Conservation (phyloP, 2,329 filamentous ascomycete genomes). For the Aspergillus fumigatiaffinis region DNA sequence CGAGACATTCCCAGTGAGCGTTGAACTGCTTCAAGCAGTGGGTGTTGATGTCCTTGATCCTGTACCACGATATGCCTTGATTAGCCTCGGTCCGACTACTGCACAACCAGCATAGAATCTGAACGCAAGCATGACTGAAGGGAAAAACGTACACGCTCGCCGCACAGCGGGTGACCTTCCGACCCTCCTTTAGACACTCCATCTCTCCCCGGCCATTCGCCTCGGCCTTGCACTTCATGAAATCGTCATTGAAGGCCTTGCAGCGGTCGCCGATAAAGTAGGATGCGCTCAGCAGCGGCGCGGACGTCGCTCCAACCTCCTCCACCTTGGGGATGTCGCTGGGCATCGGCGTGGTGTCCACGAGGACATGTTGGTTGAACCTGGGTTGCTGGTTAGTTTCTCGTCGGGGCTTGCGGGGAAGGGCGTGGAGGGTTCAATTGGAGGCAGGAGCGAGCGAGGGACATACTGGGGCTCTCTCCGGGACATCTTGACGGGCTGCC, state of each 20-base stretch:
- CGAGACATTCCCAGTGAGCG: slow-evolving; percentile 90
- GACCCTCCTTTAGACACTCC: slow-evolving; percentile 92
- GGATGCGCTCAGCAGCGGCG: slow-evolving; percentile 82
- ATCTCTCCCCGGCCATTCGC: slow-evolving; percentile 85
- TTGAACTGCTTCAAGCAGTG: slow-evolving; percentile 89
- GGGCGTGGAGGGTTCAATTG: slow-evolving; percentile 15
- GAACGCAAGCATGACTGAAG: background rate
- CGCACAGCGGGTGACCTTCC: slow-evolving; percentile 94
- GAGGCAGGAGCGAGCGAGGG: background rate
- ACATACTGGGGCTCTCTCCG: slow-evolving; percentile 19
- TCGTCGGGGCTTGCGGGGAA: slow-evolving; percentile 11
- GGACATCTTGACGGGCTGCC: slow-evolving; percentile 15
- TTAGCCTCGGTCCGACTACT: background rate
- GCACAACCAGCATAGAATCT: background rate
- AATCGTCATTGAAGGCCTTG: slow-evolving; percentile 96
- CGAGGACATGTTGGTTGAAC: slow-evolving; percentile 89
- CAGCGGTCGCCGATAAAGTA: slow-evolving; percentile 98
- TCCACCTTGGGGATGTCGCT: slow-evolving; percentile 86
- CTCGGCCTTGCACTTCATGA: slow-evolving; percentile 99
- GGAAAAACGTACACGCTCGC: slow-evolving; percentile 76
- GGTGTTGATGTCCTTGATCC: slow-evolving; percentile 92
- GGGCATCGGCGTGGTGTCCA: slow-evolving; percentile 94
- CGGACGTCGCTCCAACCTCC: slow-evolving; percentile 90
- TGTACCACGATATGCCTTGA: slow-evolving; percentile 34
- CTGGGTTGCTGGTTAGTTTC: slow-evolving; percentile 47